Base-by-base conservation (phyloP, 306 rosid species). In the Malus asiatica region DNA sequence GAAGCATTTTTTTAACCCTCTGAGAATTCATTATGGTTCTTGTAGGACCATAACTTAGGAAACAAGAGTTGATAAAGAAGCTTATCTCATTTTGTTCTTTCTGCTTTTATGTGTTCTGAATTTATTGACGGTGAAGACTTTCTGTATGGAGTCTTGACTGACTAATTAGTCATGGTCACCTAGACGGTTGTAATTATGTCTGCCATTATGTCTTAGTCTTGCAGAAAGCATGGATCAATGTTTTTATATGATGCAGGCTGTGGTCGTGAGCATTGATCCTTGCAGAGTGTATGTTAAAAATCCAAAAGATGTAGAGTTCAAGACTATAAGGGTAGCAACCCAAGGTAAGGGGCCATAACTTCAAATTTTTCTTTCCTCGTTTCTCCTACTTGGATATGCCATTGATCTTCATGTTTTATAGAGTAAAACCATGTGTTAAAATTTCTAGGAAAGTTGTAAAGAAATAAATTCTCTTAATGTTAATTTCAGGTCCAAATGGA, bases 241-340 rank as follows among this genome's bases (percentile, higher is more conserved):
- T 52, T 33, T 35, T 45, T 64, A 74, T 73, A 57, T 67, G 44
- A 68, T 62, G 61, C 92, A 95, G 99, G 99, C 99, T 48, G 99
- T 95, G 73, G 97, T 92, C 63, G 98, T 95, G 27, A 95, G 99
- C 75, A 87, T 95, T 66, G 99, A 95, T 88, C 99, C 98, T 73
- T 89, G 90, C 59, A 90, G 97, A 77, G 93, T 89, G 71, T 89
- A 92, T 22, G n/a, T 90, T 52, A 88, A 88, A 86, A 79, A 83
- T 81, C 88, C 93, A 51, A 73, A 79, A 45, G 99, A 92, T 70
- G 96, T 92, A 66, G 86, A 88, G 81, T 88, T 89, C 74, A 87
- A 90, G 88, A 85, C 93, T 46, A 62, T 79, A 70, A 86, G 77
- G 69, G 86, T 88, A 70, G 62, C 88, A 76, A 88, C 78, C 87